Evolutionary conservation across 2,329 filamentous ascomycete species (phyloP), one percentile per base, ranked within the genome.

Genomic region (Ophiosphaerella herpotricha): DNA sequence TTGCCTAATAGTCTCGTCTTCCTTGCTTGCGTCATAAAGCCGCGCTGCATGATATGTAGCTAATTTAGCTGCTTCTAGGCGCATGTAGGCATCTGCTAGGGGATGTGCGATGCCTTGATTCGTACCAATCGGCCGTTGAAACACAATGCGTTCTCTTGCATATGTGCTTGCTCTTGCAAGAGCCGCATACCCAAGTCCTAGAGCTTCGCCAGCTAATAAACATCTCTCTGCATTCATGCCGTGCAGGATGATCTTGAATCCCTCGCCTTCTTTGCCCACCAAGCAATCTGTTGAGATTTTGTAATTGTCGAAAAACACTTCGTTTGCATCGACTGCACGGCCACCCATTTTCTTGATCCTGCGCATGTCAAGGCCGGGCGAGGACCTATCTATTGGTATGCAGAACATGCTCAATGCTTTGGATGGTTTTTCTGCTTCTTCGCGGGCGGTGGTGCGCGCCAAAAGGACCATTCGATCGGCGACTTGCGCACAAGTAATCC

Each of bases 301-400:
- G 70, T 92, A 95, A 58, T 86, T 83, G 70, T 94, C 89, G 67
- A 95, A 94, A 72, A 95, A 95, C 1, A 95, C 87, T 66, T 94
- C 89, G 59, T 95, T 95, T 0, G 90, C 89, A 63, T 94, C 90
- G 1, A 95, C 85, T 0, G 89, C 89, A 11, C 89, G 78, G 0
- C 89, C 88, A 7, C 91, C 91, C 89, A 95, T 94, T 71, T 95
- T 95, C 72, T 83, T 85, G 60, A 95, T 95, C 64, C 77, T 83
- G 37, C 83, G 84, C 66, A 94, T 77, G 8, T 87, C 82, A 1
- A 93, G 75, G 0, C 83, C 83, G 0, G 86, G 81, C 4, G 80
- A 74, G 0, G 67, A 66, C 18, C 80, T 80, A 67, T 93, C 83
- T 4, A 95, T 79, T 50, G 90, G 85, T 50, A 95, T 90, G 64